Conservation (phyloP, 1,284 basidiomycete genomes). For the Puccinia novopanici region DNA sequence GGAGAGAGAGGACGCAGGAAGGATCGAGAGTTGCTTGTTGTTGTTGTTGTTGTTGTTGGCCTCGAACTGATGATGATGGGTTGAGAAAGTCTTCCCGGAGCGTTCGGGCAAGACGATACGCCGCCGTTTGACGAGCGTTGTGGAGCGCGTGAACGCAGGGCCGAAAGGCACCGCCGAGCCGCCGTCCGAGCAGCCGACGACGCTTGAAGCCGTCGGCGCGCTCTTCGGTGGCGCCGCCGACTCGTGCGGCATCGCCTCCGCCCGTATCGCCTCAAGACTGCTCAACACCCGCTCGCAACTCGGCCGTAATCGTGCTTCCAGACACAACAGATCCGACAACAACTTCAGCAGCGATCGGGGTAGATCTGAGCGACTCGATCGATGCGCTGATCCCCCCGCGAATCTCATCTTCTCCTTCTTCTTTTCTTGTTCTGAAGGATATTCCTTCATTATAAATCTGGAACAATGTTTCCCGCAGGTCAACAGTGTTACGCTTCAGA, state of each 20-base stretch:
- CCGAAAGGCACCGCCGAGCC: no score
- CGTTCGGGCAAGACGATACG: no score
- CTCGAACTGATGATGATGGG: no score
- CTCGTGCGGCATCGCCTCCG: not conserved
- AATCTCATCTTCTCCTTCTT: not conserved
- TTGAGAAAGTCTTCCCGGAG: no score
- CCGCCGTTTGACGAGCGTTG: no score
- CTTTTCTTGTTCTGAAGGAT: not conserved
- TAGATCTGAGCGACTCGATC: conserved; percentile 68
- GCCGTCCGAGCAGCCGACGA: not conserved
- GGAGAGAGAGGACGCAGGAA: no score
- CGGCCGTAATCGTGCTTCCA: conserved; percentile 68
- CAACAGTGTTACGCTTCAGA: not conserved
- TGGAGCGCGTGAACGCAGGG: no score
- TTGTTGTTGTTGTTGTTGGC: no score
- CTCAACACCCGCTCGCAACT: conserved; percentile 70
- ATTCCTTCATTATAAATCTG: conserved; percentile 18
- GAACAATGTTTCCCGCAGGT: not conserved
- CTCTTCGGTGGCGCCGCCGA: not conserved
- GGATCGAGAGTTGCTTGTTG: no score
- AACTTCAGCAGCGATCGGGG: conserved; percentile 71
- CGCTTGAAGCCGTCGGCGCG: not conserved
- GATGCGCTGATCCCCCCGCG: conserved; percentile 63
- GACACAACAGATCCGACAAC: conserved; percentile 71
- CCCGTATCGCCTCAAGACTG: conserved; percentile 62